Percentiles rank a stretch among this genome's conserved stretches.
Conservation (phyloP, 129 eudicot genomes). For the Artemisia argyi region DNA sequence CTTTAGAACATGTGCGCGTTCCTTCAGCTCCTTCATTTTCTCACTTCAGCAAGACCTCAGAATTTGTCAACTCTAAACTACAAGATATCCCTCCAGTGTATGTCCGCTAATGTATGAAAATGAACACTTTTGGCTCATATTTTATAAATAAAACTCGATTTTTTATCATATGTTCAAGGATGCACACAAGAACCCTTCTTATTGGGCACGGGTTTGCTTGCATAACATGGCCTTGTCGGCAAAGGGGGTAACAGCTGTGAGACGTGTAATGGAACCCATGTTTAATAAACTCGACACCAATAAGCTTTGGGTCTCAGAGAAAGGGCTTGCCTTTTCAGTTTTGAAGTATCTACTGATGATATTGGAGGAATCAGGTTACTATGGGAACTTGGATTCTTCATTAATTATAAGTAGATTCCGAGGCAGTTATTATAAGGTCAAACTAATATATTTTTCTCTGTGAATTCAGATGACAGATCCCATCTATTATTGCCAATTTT, state of each 20-base stretch:
- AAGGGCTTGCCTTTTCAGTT: constrained; percentile 62
- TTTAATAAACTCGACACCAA: constrained; percentile 65
- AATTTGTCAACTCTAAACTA: constrained; percentile 22
- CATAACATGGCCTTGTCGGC: constrained; percentile 64
- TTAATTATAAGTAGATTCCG: background rate
- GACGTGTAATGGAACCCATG: constrained; percentile 80
- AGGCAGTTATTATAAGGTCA: background rate
- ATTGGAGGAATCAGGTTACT: constrained; percentile 77
- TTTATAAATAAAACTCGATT: background rate
- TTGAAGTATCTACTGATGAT: constrained; percentile 56
- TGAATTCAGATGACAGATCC: constrained; percentile 57
- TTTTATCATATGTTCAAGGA: constrained; percentile 41
- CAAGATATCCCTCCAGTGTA: constrained; percentile 45
- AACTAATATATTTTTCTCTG: background rate
- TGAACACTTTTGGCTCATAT: background rate
- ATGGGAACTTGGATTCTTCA: background rate
- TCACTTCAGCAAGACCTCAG: constrained; percentile 31
- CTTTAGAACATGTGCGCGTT: constrained; percentile 35
- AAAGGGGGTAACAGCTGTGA: constrained; percentile 67
- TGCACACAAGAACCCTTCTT: constrained; percentile 64
- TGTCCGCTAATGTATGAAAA: constrained; percentile 17
- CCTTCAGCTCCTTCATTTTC: constrained; percentile 42
- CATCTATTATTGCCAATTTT: constrained; percentile 60
- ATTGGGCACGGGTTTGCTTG: constrained; percentile 79
- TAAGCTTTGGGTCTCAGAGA: constrained; percentile 65